A percentile compares a stretch with the other conserved stretches of the same genome.
Conservation (phyloP, 345 rosid genomes). For the Camelina sativa region DNA sequence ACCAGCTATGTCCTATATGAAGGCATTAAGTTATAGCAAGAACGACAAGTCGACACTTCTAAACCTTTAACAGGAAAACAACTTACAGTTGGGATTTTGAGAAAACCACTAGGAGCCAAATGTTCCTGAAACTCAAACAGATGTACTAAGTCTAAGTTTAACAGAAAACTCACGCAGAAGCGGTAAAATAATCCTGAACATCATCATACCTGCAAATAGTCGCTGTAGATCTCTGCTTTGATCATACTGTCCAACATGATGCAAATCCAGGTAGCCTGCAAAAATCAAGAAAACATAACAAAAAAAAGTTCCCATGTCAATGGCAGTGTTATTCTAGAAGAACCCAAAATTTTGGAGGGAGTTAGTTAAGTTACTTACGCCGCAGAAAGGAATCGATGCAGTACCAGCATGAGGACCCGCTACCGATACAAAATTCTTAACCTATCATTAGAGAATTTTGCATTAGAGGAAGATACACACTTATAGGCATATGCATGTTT, state of each 20-base stretch:
- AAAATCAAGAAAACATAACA: background rate
- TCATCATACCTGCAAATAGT: slow-evolving; percentile 64
- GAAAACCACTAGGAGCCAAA: slow-evolving; percentile 78
- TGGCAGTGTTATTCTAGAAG: background rate
- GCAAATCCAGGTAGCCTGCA: slow-evolving; percentile 64
- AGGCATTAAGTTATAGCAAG: slow-evolving; percentile 29
- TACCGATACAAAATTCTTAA: slow-evolving; percentile 74
- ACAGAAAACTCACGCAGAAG: background rate
- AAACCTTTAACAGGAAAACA: background rate
- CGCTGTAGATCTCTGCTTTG: slow-evolving; percentile 66
- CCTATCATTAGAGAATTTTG: slow-evolving; percentile 61
- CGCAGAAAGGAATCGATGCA: slow-evolving; percentile 85
- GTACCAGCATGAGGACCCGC: slow-evolving; percentile 89
- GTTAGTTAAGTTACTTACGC: slow-evolving; percentile 53
- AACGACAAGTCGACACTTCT: background rate
- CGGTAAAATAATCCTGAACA: slow-evolving; percentile 1
- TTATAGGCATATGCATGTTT: background rate
- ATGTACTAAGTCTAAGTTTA: slow-evolving; percentile 18
- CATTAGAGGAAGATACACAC: too few species aligned
- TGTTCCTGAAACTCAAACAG: slow-evolving; percentile 74
- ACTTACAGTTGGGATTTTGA: slow-evolving; percentile 84
- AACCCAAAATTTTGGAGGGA: slow-evolving; percentile 9
- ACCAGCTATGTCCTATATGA: slow-evolving; percentile 43
- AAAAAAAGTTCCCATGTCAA: background rate
- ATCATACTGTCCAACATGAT: slow-evolving; percentile 66